A percentile compares a stretch with the other conserved stretches of the same genome.
Conservation (phyloP, 2,329 filamentous ascomycete species). For the Trichoderma breve region DNA sequence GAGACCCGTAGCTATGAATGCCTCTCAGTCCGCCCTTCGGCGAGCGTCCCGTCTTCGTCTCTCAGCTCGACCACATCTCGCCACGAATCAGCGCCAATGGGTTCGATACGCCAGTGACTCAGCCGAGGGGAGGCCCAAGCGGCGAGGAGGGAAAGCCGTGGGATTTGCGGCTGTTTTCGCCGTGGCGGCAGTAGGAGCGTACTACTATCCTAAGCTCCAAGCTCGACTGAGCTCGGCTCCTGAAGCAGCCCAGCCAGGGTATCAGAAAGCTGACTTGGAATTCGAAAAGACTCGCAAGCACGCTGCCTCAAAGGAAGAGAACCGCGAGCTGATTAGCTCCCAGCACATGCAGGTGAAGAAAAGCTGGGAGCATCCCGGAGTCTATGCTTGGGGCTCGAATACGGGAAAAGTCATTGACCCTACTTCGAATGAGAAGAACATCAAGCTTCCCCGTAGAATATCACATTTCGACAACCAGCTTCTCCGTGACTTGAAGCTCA, state of each 20-base stretch:
- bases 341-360: constrained; percentile 85
- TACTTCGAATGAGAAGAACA: constrained; percentile 68
- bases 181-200: constrained; percentile 38
- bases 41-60: constrained; percentile 29
- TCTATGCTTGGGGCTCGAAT: constrained; percentile 94
- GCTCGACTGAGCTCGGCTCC: constrained; percentile 26
- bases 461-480: constrained; percentile 80
- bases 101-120: constrained; percentile 30
- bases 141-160: constrained; percentile 32
- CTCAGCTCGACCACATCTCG: constrained; percentile 25
- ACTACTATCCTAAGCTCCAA: constrained; percentile 39
- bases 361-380: constrained; percentile 78
- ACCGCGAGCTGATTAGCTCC: constrained; percentile 73
- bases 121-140: constrained; percentile 23
- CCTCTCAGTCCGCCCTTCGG: constrained; percentile 31
- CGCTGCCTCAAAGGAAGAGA: constrained; percentile 65
- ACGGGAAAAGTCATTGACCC: constrained; percentile 80
- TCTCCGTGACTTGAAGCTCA: constrained; percentile 83
- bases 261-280: constrained; percentile 52
- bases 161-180: constrained; percentile 37
- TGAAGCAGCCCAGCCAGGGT: constrained; percentile 22
- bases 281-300: constrained; percentile 66
- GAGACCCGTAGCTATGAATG: constrained; percentile 31
- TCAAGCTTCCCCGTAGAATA: constrained; percentile 80
- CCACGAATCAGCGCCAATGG: constrained; percentile 31